phyloP scores from a whole-genome alignment of 352 stramenopile species.

The Phytopythium sindhum region DNA sequence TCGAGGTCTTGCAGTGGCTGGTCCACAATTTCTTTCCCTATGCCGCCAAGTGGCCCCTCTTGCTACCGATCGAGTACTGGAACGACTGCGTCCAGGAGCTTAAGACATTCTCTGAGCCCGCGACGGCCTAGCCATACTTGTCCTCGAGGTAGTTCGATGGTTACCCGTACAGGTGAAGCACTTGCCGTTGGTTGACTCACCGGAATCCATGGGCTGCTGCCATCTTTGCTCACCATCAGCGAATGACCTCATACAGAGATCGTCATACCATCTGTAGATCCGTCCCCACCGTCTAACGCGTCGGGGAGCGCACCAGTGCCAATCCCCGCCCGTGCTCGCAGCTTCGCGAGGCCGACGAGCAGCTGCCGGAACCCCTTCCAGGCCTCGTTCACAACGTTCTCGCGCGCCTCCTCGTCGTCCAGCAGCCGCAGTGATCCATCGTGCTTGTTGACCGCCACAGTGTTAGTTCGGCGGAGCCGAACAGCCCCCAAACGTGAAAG shows the following conservation, averaged over 20 bases:
- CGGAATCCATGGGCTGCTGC: too few species aligned
- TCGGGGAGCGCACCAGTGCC: conserved; percentile 62
- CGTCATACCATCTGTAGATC: neutral
- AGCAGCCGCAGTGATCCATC: conserved; percentile 24
- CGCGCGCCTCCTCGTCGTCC: conserved; percentile 33
- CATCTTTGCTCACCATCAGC: neutral
- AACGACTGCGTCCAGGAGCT: too few species aligned
- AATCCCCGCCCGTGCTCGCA: conserved; percentile 44
- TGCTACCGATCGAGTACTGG: too few species aligned
- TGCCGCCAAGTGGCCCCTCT: too few species aligned
- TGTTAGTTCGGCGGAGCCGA: conserved; percentile 11
- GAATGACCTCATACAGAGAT: neutral
- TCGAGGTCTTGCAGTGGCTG: neutral
- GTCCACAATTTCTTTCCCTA: neutral
- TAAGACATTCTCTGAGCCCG: too few species aligned
- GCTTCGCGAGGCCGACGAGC: conserved; percentile 51
- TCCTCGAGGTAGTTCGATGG: too few species aligned
- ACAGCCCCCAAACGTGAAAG: neutral
- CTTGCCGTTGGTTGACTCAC: too few species aligned
- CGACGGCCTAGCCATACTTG: too few species aligned
- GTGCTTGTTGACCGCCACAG: conserved; percentile 13
- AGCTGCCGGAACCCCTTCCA: conserved; percentile 78
- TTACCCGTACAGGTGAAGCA: too few species aligned
- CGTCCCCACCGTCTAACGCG: conserved; percentile 29
- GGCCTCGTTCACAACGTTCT: conserved; percentile 53